Evolutionary conservation across 2,329 filamentous ascomycete species (phyloP).

Genomic region (Botrytis squamosa): DNA sequence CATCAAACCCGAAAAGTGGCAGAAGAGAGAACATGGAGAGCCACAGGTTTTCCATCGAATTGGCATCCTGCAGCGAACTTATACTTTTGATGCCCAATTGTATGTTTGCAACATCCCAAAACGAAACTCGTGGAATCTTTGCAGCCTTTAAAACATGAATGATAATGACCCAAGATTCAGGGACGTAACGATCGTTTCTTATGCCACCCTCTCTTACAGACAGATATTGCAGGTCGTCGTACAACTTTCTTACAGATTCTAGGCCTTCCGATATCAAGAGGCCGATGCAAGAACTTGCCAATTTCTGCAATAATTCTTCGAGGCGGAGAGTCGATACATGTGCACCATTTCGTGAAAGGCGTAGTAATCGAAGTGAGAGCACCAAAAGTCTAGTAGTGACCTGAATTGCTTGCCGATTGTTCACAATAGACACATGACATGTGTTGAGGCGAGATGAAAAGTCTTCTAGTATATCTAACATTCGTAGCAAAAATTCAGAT

Average conservation of each 20-base stretch:
- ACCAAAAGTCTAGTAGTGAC: conserved; percentile 36
- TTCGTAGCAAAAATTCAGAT: conserved; percentile 33
- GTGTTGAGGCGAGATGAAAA: conserved; percentile 28
- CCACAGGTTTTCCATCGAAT: conserved; percentile 57
- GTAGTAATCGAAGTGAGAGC: conserved; percentile 43
- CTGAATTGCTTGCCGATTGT: conserved; percentile 24
- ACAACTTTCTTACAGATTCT: conserved; percentile 46
- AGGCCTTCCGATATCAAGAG: conserved; percentile 47
- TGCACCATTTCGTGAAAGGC: conserved; percentile 42
- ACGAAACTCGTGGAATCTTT: conserved; percentile 51
- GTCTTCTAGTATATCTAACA: conserved; percentile 35
- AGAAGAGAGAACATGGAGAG: conserved; percentile 58
- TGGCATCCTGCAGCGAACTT: conserved; percentile 44
- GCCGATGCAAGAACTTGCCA: conserved; percentile 43
- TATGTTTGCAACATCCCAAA: conserved; percentile 59
- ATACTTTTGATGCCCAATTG: conserved; percentile 43
- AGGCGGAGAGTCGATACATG: conserved; percentile 40
- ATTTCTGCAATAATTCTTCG: conserved; percentile 50
- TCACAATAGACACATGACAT: not conserved
- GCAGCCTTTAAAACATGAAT: conserved; percentile 54
- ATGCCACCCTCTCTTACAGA: conserved; percentile 53
- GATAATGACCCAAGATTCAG: conserved; percentile 58
- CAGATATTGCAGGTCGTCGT: conserved; percentile 48
- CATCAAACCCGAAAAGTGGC: conserved; percentile 60
- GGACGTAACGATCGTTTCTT: conserved; percentile 44